Evolutionary conservation across 2,329 filamentous ascomycete species (phyloP), one percentile per base, ranked within the genome.

Genomic region (Beauveria medogensis): DNA sequence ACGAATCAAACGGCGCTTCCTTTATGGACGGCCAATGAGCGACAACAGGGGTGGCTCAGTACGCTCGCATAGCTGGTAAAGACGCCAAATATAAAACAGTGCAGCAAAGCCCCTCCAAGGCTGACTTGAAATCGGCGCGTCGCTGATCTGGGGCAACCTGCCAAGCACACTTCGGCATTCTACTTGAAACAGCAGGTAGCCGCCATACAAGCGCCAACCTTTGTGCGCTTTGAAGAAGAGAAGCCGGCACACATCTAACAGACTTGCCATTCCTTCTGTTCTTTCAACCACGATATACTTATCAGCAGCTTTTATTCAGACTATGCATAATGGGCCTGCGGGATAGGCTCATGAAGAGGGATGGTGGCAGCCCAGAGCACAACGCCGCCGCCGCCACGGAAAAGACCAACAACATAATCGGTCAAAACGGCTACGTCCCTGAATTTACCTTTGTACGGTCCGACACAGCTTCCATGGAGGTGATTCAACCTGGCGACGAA

Each of bases 361-460:
- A 82, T 62, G 73, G 73, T 64, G 67, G 24, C 22, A 75, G 18
- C 16, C 18, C 48, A n/a, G 47, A 40, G 14, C 20, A 40, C 12
- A 69, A 73, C 26, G 67, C 67, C 48, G 67, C 71, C 41, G 68
- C 67, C 50, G 67, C 71, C 41, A 72, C 75, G 63, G 67, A 73
- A 67, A 59, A 70, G 77, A 63, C 40, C 16, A 46, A 18, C 46
- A 44, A 52, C 40, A 44, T 41, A 14, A 58, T 44, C 40, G 47
- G 48, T 12, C 61, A 71, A 56, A 46, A 48, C 37, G 48, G 48
- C 18, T 30, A 52, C 26, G 71, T 79, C 1, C 86, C 88, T 61
- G 86, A 90, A 67, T 91, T 97, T 77, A 91, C 82, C 64, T 91
- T 97, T 76, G 82, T 94, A 69, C 88, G 92, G 64, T 88, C 90